These are phyloP conservation scores for Circinella minor DNA, from an alignment of 371 early-diverging fungal genomes.

Conservation along the genomic window DNA sequence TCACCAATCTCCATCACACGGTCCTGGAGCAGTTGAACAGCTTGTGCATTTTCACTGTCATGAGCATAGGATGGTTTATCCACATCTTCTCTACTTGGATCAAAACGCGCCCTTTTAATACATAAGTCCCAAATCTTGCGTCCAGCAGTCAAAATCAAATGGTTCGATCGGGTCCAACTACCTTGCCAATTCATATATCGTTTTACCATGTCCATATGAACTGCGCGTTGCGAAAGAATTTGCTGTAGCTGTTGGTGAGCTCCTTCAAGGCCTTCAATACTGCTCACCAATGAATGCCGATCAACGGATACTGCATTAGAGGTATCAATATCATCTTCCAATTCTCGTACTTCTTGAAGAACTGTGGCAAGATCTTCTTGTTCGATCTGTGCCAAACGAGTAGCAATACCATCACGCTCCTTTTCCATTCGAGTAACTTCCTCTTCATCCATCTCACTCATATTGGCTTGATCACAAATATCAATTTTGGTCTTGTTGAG, in stretches of 20 bases:
- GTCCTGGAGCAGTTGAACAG: slow-evolving; percentile 39
- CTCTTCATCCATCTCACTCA: slow-evolving; percentile 13
- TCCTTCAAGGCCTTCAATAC: slow-evolving; percentile 32
- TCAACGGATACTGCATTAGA: slow-evolving; percentile 46
- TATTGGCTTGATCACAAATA: not conserved
- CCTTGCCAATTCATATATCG: slow-evolving; percentile 42
- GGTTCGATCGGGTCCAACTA: slow-evolving; percentile 41
- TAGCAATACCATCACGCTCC: slow-evolving; percentile 42
- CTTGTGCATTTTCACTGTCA: slow-evolving; percentile 41
- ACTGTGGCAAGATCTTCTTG: slow-evolving; percentile 41
- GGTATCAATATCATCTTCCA: slow-evolving; percentile 44
- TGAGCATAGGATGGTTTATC: slow-evolving; percentile 42
- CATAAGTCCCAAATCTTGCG: slow-evolving; percentile 51
- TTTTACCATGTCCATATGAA: slow-evolving; percentile 37
- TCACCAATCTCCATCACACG: slow-evolving; percentile 33
- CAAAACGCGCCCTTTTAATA: slow-evolving; percentile 46
- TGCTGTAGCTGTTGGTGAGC: slow-evolving; percentile 30
- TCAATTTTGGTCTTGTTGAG: slow-evolving; percentile 29
- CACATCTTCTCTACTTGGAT: slow-evolving; percentile 36
- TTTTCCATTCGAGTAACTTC: slow-evolving; percentile 46
- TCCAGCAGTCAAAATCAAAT: slow-evolving; percentile 39
- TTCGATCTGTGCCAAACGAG: slow-evolving; percentile 39
- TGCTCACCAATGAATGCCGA: slow-evolving; percentile 30
- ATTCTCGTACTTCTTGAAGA: slow-evolving; percentile 29
- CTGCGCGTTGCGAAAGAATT: slow-evolving; percentile 24